A percentile compares a stretch with the other conserved stretches of the same genome.
phyloP scores from a whole-genome alignment of 139 green algal genomes.

The Axilococcus clingmanii region DNA sequence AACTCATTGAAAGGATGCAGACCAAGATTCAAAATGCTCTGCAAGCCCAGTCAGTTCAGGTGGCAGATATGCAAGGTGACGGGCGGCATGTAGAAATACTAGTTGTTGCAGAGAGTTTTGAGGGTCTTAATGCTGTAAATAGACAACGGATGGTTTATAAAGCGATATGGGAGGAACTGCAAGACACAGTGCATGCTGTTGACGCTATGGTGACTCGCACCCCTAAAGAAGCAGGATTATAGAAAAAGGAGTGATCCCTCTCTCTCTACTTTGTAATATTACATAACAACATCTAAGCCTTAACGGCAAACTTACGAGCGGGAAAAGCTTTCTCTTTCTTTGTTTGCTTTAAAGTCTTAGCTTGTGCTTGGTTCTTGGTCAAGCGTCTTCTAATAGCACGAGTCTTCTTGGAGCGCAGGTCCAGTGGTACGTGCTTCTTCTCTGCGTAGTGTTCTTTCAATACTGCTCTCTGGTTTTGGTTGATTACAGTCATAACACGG shows the following conservation, averaged over 20 bases:
- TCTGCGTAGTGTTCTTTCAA: conserved; percentile 70
- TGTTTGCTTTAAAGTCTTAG: conserved; percentile 63
- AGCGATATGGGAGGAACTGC: conserved; percentile 48
- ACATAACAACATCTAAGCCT: conserved; percentile 51
- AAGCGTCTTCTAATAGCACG: conserved; percentile 84
- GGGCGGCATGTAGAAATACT: conserved; percentile 71
- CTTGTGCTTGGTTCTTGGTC: conserved; percentile 70
- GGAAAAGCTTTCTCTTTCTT: conserved; percentile 88
- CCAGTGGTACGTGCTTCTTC: conserved; percentile 88
- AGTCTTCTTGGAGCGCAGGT: conserved; percentile 96
- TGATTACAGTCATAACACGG: conserved; percentile 91
- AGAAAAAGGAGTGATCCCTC: neutral
- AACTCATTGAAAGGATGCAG: conserved; percentile 21
- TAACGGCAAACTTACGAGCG: conserved; percentile 86
- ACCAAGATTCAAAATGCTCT: conserved; percentile 35
- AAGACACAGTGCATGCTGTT: conserved; percentile 51
- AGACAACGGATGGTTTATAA: conserved; percentile 83
- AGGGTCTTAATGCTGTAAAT: conserved; percentile 60
- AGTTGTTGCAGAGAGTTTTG: conserved; percentile 59
- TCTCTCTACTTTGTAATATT: conserved; percentile 8
- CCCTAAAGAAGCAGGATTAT: conserved; percentile 18
- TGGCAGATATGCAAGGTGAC: conserved; percentile 60
- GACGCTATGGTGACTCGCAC: conserved; percentile 33
- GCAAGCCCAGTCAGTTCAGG: conserved; percentile 34
- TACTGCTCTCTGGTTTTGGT: conserved; percentile 77